Base-by-base conservation (phyloP, 768 basidiomycete genomes). In the Leccinum disarticulatum region DNA sequence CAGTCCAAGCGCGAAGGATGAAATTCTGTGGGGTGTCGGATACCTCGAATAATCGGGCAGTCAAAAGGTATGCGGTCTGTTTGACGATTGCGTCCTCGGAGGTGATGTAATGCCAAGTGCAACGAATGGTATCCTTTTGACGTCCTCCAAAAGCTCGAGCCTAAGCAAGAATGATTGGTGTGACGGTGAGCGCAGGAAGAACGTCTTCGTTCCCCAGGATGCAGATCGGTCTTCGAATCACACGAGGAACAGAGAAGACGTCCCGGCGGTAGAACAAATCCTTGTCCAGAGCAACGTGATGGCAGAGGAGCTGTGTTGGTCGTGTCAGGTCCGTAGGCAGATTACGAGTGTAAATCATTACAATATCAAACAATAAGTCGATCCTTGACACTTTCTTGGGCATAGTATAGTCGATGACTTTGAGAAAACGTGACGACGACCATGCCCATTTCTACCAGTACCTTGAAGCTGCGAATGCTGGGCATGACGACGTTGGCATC, bases 21-120 rank as follows among this genome's bases (percentile, higher is more conserved):
- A 99, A 95, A 74, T 97, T 98, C 60, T 85, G 82, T 1, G 96
- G 95, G 1, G 88, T 90, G 31, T 90, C 91, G 73, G 90, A 95
- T 7, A 85, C 86, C 14, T 90, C 87, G 67, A 96, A 95, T 80
- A 98, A 98, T 33, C 90, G 85, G 41, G 97, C 93, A 35, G 91
- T 87, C 6, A 98, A 81, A 36, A 97, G 83, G 70, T 94, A 94
- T 0, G 93, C 90, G 8, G 91, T 91, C 71, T 98, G 93, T 73
- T 93, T 95, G 68, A 97, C 92, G 19, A 95, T 86, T 6, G 88
- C 83, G 71, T 98, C 97, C 46, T 96, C 93, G 56, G 80, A 87
- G 6, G 82, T 83, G 64, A 95, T 91, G 66, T 88, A 91, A 66
- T 88, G 83, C 94, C 94, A 98, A 19, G 93, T 92, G 58, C 90